These are phyloP conservation scores for Melastoma malabathricum DNA, from an alignment of 345 rosid species.

Conservation along the genomic window DNA sequence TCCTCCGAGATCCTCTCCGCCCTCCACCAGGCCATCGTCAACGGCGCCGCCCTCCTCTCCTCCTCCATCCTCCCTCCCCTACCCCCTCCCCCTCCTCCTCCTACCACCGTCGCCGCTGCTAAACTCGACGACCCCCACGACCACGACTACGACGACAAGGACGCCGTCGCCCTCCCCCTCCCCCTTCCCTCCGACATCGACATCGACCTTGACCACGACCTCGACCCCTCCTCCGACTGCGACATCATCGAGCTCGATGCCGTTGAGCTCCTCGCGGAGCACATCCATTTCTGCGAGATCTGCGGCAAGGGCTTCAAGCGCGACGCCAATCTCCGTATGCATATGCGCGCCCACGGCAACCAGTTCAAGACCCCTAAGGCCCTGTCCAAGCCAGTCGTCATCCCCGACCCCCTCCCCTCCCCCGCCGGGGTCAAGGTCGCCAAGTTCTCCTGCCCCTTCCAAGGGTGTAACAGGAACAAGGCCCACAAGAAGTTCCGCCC, in stretches of 20 bases:
- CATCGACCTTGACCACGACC: no score
- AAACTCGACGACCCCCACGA: no score
- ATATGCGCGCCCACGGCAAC: conserved; percentile 70
- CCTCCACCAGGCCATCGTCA: conserved; percentile 15
- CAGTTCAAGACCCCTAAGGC: conserved; percentile 58
- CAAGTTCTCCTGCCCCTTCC: conserved; percentile 55
- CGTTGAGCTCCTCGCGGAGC: conserved; percentile 51
- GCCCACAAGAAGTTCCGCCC: conserved; percentile 43
- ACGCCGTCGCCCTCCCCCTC: background rate
- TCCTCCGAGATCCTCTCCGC: conserved; percentile 13
- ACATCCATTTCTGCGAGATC: conserved; percentile 53
- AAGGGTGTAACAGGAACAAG: conserved; percentile 49
- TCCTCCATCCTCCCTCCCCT: conserved; percentile 1
- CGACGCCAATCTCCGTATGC: conserved; percentile 69
- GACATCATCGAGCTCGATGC: conserved; percentile 48
- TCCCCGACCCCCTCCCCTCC: no score
- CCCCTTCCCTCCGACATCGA: no score
- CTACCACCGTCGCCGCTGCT: background rate
- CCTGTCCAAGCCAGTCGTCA: conserved; percentile 26
- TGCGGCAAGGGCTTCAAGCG: conserved; percentile 74
- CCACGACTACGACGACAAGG: conserved; percentile 7
- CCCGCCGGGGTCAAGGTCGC: conserved; percentile 6
- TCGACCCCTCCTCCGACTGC: conserved; percentile 13
- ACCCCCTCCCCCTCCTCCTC: conserved; percentile 1
- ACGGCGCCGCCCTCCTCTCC: conserved; percentile 16